Evolutionary conservation across 2,329 filamentous ascomycete genomes (phyloP).

Genomic region (Dactylellina sp.): DNA sequence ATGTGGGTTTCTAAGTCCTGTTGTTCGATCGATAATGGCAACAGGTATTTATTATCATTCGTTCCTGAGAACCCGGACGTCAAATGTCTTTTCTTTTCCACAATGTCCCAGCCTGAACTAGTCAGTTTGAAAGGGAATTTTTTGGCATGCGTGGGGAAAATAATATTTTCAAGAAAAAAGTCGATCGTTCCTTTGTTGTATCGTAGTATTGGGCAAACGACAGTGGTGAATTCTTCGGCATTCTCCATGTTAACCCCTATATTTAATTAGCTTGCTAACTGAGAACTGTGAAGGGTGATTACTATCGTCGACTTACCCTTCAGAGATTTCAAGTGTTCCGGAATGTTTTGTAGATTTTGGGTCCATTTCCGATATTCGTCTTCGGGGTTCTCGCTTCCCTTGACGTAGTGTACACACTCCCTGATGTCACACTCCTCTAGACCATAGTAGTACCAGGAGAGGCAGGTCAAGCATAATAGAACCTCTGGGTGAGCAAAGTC

Average conservation of each 20-base stretch:
- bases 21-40: constrained; percentile 71
- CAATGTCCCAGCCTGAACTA: constrained; percentile 76
- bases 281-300: not conserved
- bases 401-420: constrained; percentile 66
- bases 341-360: constrained; percentile 62
- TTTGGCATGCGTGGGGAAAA: constrained; percentile 73
- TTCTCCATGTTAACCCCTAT: constrained; percentile 72
- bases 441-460: constrained; percentile 71
- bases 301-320: constrained; percentile 38
- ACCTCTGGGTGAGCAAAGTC: constrained; percentile 75
- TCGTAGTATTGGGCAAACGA: constrained; percentile 70
- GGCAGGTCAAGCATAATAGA: constrained; percentile 69
- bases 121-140: constrained; percentile 75
- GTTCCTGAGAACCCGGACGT: constrained; percentile 78
- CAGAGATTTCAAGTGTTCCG: constrained; percentile 64
- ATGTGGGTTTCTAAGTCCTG: constrained; percentile 69
- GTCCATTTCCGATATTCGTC: constrained; percentile 70
- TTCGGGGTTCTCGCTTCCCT: constrained; percentile 68
- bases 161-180: constrained; percentile 71
- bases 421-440: constrained; percentile 68
- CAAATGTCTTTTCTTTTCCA: constrained; percentile 65
- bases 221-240: constrained; percentile 64
- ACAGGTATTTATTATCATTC: constrained; percentile 71
- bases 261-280: not conserved
- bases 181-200: constrained; percentile 71